Base-by-base conservation (phyloP, 768 basidiomycete species). In the Tulasnella sp. region DNA sequence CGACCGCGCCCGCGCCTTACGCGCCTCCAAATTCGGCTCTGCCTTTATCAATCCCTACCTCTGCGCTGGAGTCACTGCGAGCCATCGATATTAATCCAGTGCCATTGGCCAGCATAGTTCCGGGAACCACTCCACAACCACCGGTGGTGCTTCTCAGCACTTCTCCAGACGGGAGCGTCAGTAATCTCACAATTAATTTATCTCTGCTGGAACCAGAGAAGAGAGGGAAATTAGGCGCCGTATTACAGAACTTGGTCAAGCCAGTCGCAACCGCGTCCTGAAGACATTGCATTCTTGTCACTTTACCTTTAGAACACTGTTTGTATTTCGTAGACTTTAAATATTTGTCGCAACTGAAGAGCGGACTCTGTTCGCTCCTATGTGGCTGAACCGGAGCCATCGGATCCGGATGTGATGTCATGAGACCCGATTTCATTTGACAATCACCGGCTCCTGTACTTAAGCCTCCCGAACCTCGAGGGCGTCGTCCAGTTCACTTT, bases 101-200 rank as follows among this genome's bases (percentile, higher is more conserved):
- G 41, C 90, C 93, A 2, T 88, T 88, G 22, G 84, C 88, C 18
- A 89, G 91, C 22, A 83, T 92, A 34, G 88, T 89, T 34, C 83
- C 88, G 1, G 86, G 90, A 69, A 90, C 89, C 34, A 90, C 92
- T 82, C 88, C 90, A 24, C 92, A 91, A 83, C 92, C 93, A 0
- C 89, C 92, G n/a, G 94, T 93, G n/a, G 89, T 95, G 22, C 87
- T 95, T 75, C 90, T 92, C 54, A 92, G 93, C 41, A 92, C 92
- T 1, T 91, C 91, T 3, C 89, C 91, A 9, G 91, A 93, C 83
- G 93, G 93, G 18, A 89, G 90, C 28, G 91, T 92, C 88, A 85
- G 94, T 80, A 93, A 89, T 84, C 86, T 96, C 78, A 94, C 95
- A 82, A 93, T 96, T 84, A 94, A 95, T 81, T 90, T 94, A 41